Percentiles rank a stretch among this genome's conserved stretches.
Evolutionary conservation across 495 filamentous ascomycete genomes (phyloP).

Genomic region (Sabuloglossum arenarium): DNA sequence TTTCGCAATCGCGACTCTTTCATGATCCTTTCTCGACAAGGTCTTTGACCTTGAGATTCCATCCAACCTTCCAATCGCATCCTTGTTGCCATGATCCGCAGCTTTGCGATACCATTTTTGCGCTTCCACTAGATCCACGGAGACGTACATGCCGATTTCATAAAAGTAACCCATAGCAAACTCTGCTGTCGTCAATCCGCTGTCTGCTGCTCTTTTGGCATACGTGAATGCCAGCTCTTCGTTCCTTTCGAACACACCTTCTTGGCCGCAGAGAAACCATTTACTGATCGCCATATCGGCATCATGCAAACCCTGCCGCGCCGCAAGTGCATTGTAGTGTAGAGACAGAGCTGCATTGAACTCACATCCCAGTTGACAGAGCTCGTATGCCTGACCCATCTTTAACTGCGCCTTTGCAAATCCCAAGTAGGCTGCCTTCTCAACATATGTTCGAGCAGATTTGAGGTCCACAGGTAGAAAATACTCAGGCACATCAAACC

Average conservation of each 20-base stretch:
- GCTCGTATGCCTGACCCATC: slow-evolving; percentile 90
- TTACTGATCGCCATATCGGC: slow-evolving; percentile 95
- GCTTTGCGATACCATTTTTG: slow-evolving; percentile 81
- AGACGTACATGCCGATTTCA: slow-evolving; percentile 82
- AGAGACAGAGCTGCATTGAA: slow-evolving; percentile 83
- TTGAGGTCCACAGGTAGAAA: slow-evolving; percentile 54
- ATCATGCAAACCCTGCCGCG: slow-evolving; percentile 72
- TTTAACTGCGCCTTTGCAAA: slow-evolving; percentile 96
- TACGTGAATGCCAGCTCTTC: slow-evolving; percentile 84
- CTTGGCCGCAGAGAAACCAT: slow-evolving; percentile 93
- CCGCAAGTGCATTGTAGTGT: slow-evolving; percentile 88
- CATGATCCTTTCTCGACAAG: slow-evolving; percentile 76
- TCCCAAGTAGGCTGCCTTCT: slow-evolving; percentile 90
- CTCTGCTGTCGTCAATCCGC: slow-evolving; percentile 71
- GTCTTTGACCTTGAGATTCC: slow-evolving; percentile 71
- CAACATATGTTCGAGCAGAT: slow-evolving; percentile 67
- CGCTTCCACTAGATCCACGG: slow-evolving; percentile 62
- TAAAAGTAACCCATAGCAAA: slow-evolving; percentile 97
- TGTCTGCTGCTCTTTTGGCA: slow-evolving; percentile 63
- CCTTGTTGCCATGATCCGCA: slow-evolving; percentile 77
- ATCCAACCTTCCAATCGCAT: slow-evolving; percentile 63
- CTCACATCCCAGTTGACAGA: slow-evolving; percentile 82
- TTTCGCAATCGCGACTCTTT: slow-evolving; percentile 67
- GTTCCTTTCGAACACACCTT: slow-evolving; percentile 81
- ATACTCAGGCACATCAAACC: slow-evolving; percentile 58